Evolutionary conservation across 164 flowering plant species (phyloP).

Genomic region (Chimonanthus praecox): DNA sequence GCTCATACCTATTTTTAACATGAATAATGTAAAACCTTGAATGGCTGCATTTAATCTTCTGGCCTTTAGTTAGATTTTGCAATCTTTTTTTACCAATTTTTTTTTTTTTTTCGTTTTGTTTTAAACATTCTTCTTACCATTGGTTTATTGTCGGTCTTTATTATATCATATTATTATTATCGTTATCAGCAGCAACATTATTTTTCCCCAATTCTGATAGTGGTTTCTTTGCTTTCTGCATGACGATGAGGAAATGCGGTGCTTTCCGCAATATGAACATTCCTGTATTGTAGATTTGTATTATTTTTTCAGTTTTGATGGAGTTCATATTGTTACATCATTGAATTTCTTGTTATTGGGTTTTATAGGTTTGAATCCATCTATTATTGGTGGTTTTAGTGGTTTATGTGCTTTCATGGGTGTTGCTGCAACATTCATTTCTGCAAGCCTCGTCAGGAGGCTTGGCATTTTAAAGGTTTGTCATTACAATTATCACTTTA

Average conservation of each 20-base stretch:
- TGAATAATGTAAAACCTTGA: background rate
- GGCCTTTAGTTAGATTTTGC: background rate
- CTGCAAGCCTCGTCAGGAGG: conserved; percentile 63
- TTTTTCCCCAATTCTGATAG: background rate
- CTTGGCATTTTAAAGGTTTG: conserved; percentile 89
- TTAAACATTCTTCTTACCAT: too few relatives aligned
- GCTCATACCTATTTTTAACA: background rate
- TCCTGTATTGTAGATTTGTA: background rate
- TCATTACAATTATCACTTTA: background rate
- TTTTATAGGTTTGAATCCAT: conserved; percentile 79
- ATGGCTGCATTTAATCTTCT: background rate
- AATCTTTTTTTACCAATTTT: too few relatives aligned
- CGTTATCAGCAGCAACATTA: too few relatives aligned
- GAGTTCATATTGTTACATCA: background rate
- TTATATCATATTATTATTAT: too few relatives aligned
- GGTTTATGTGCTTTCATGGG: conserved; percentile 99
- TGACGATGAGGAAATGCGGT: background rate
- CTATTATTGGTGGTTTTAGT: conserved; percentile 87
- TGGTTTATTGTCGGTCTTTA: too few relatives aligned
- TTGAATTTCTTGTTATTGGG: background rate
- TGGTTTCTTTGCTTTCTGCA: background rate
- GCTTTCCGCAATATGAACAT: background rate
- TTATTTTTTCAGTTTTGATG: background rate
- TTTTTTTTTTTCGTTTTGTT: too few relatives aligned
- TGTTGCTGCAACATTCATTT: conserved; percentile 89